phyloP scores from a whole-genome alignment of 1,139 yeast genomes.

The Suhomyces wounanorum region DNA sequence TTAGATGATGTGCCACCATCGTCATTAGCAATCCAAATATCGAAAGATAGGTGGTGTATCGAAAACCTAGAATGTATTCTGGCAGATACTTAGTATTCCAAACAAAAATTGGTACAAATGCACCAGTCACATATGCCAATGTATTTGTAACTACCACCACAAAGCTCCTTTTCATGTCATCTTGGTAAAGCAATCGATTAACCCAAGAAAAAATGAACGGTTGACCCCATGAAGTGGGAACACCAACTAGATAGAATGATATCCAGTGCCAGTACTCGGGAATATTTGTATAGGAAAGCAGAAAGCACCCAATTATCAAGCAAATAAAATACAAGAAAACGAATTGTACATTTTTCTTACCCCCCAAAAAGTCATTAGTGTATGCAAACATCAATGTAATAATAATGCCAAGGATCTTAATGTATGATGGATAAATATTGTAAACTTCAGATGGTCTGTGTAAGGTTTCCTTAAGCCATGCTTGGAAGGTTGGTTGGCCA shows the following conservation, averaged over 20 bases:
- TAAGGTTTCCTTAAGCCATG: slow-evolving; percentile 51
- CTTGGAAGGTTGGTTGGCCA: slow-evolving; percentile 51
- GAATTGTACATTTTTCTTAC: slow-evolving; percentile 16
- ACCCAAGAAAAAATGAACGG: slow-evolving; percentile 59
- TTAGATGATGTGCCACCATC: slow-evolving; percentile 13
- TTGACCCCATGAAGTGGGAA: slow-evolving; percentile 33
- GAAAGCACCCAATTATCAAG: slow-evolving; percentile 16
- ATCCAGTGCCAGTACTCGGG: slow-evolving; percentile 21
- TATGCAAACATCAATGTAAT: slow-evolving; percentile 18
- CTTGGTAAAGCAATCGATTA: slow-evolving; percentile 44
- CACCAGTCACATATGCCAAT: slow-evolving; percentile 53
- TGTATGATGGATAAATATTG: slow-evolving; percentile 50
- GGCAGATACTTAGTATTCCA: slow-evolving; percentile 51
- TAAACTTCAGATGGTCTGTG: slow-evolving; percentile 42
- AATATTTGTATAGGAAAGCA: slow-evolving; percentile 19
- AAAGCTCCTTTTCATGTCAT: slow-evolving; percentile 54
- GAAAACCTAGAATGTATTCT: slow-evolving; percentile 48
- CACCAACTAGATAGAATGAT: slow-evolving; percentile 17
- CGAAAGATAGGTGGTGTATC: slow-evolving; percentile 49
- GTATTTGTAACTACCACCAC: slow-evolving; percentile 53
- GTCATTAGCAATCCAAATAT: slow-evolving; percentile 45
- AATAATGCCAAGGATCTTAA: slow-evolving; percentile 16
- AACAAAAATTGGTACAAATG: slow-evolving; percentile 40
- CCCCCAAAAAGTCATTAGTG: slow-evolving; percentile 19
- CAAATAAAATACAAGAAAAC: slow-evolving; percentile 16